Evolutionary conservation across 352 stramenopile species (phyloP), one percentile per base, ranked within the genome.

Genomic region (Globisporangium nodosum): DNA sequence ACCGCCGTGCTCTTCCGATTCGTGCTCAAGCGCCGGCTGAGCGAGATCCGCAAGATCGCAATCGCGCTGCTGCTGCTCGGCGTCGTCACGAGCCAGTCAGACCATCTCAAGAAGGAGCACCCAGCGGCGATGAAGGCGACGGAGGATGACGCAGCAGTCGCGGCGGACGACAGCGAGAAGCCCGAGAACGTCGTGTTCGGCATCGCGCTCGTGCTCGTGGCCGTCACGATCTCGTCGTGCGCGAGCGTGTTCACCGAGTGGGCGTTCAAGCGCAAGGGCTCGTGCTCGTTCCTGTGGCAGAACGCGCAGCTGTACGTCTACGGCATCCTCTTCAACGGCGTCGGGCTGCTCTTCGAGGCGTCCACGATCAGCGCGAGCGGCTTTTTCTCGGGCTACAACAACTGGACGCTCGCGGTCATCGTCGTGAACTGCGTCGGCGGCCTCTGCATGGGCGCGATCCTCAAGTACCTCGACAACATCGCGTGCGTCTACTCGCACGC

Each of bases 391-490:
- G 85, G 78, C 49, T 95, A 93, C 71, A 93, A 81, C 58, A 60
- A 68, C 15, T 95, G 83, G 83, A 92, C 83, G n/a, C 42, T 81
- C 35, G 76, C 81, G 2, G 83, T 92, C 45, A 78, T 95, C 39
- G 65, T 76, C 7, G 78, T 92, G 45, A 87, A 93, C 67, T 89
- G 76, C 43, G 64, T 88, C 43, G 80, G 68, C 35, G 85, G 85
- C 40, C 82, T 95, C 54, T 81, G 68, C 42, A 86, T 93, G 70
- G 83, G 79, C 47, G 72, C 86, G 33, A 89, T 95, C 53, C 71
- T 95, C 57, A 93, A 93, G 66, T 95, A 83, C 60, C 53, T 95
- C n/a, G 85, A 95, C 81, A 95, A 95, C 64, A 95, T 95, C n/a
- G 85, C 82, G 39, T 88, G 78, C 55, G 81, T 93, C 5, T 93